Evolutionary conservation across 2,329 filamentous ascomycete genomes (phyloP), one percentile per base, ranked within the genome.

Genomic region (Remersonia thermophila): DNA sequence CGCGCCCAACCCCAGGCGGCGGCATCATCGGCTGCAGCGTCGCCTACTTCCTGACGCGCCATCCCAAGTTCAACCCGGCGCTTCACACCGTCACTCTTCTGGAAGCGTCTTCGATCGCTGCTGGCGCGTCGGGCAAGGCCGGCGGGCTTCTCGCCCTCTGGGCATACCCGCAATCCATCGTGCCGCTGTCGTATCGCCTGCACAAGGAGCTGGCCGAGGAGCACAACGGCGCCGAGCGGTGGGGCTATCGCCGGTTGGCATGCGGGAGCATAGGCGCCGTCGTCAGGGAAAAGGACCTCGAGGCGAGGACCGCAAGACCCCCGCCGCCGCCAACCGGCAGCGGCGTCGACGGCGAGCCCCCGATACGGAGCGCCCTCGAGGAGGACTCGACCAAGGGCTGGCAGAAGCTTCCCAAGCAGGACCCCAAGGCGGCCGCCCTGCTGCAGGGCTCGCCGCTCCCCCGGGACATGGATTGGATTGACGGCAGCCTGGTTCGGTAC

Each of bases 61-160:
- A 96, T 56, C 77, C 83, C 18, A 77, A 72, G 20, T 96, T 83
- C 62, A 71, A 91, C 55, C 76, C 78, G 29, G 60, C 71, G 15
- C 71, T 73, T 36, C 83, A 94, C 56, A 78, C 68, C 36, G 80
- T 96, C 50, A 93, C 83, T 1, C 67, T 98, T 20, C 69, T 96
- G 37, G 91, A 98, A 65, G 86, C 91, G 1, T 77, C 77, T 3
- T 69, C 77, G 30, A 79, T 96, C 45, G 91, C 91, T 6, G 76
- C 84, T n/a, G 89, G 83, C 16, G 89, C 91, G 27, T 94, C 86
- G 7, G 91, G 91, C 28, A 96, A 95, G 61, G 89, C 91, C 0
- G 91, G 91, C 12, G 91, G 91, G 1, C 67, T 98, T 4, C 69
- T 98, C 15, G 91, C 80, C 1, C 66, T 87, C 12, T 96, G 89